Percentiles rank a stretch among this genome's conserved stretches.
These are phyloP conservation scores for Diaporthe capsici DNA, from an alignment of 2,329 filamentous ascomycete genomes.

Conservation along the genomic window DNA sequence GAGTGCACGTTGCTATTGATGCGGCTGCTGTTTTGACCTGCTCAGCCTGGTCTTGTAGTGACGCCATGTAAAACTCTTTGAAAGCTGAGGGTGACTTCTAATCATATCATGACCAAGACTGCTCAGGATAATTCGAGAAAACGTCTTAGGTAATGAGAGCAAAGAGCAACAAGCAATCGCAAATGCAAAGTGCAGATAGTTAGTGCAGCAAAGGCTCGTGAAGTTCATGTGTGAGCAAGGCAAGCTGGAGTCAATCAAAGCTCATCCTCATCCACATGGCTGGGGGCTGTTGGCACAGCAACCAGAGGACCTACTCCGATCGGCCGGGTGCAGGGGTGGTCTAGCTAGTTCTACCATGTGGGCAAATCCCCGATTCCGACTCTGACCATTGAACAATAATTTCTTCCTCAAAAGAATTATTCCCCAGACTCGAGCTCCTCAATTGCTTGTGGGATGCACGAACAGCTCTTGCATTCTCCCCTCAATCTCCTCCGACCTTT, in stretches of 20 bases:
- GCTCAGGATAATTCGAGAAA: constrained; percentile 46
- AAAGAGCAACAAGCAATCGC: constrained; percentile 40
- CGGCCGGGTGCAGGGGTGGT: constrained; percentile 7
- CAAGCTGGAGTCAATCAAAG: background rate
- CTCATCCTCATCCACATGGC: constrained; percentile 12
- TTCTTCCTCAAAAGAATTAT: background rate
- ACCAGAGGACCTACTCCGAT: background rate
- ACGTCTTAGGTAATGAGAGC: constrained; percentile 31
- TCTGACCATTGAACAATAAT: background rate
- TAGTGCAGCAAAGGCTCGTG: background rate
- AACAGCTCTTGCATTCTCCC: background rate
- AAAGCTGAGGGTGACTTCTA: constrained; percentile 46
- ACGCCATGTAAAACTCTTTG: constrained; percentile 54
- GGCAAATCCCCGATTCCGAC: background rate
- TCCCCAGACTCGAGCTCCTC: background rate
- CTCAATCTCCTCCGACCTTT: background rate
- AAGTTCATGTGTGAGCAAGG: constrained; percentile 13
- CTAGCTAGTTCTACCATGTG: background rate
- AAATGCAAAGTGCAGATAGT: constrained; percentile 26
- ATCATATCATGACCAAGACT: constrained; percentile 52
- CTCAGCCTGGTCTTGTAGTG: constrained; percentile 57
- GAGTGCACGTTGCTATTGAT: constrained; percentile 63
- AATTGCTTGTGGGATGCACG: background rate
- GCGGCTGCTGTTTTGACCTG: constrained; percentile 62
- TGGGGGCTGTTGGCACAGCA: constrained; percentile 22